Evolutionary conservation across 2,329 filamentous ascomycete genomes (phyloP), one percentile per base, ranked within the genome.

Genomic region (Trichophyton verrucosum): DNA sequence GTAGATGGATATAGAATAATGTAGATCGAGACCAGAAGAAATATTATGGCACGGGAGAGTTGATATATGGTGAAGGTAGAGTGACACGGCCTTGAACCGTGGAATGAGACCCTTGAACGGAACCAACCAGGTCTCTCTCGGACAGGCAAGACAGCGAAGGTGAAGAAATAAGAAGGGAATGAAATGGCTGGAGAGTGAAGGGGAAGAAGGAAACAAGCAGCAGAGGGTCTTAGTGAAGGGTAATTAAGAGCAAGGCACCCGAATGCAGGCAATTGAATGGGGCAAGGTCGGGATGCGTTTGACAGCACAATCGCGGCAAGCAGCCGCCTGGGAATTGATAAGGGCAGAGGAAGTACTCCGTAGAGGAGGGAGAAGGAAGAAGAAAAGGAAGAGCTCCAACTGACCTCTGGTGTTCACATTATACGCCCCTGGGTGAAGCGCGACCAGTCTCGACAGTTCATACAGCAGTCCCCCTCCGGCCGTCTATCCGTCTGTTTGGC

Each of bases 351-450:
- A 27, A 27, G 24, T 27, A 27, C 20, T 20, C 20, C 20, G 20
- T 20, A 20, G 20, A 1, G 24, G 4, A 3, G 24, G 24, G 6
- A 30, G 27, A 30, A 30, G 27, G 5, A 30, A 7, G 27, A 56
- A 55, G 36, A 51, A 57, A 24, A 44, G 27, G 57, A 24, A 33
- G 44, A 62, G 63, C 59, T 66, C 70, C 70, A 38, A 63, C 71
- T 71, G 72, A 72, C 69, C 11, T 53, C 67, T 72, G 74, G 71
- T 70, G 72, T 74, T 72, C 72, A 74, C 74, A 70, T 72, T 60
- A 59, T 55, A 53, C 49, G 49, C 57, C 47, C 47, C 38, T 49
- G 53, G 33, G 0, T 55, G 57, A 60, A 38, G 60, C 36, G 60
- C 58, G 60, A 63, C 60, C 59, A 61, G 60, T 27, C 58, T 56